A percentile compares a stretch with the other conserved stretches of the same genome.
Evolutionary conservation across 345 rosid genomes (phyloP).

Genomic region (Bretschneidera sinensis): DNA sequence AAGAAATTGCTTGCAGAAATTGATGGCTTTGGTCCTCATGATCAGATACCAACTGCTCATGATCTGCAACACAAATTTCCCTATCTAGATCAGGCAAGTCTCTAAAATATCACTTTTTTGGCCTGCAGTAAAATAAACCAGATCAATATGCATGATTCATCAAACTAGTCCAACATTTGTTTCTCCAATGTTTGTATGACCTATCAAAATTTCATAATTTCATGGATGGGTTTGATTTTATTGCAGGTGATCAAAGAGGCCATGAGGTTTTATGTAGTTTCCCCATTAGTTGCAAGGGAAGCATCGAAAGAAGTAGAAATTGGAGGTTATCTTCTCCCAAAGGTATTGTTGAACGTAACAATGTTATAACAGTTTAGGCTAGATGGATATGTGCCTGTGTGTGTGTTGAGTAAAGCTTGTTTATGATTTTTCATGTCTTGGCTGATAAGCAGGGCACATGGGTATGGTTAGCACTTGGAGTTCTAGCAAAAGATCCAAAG

Average conservation of each 20-base stretch:
- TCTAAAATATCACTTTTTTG: background rate
- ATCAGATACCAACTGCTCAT: conserved; percentile 47
- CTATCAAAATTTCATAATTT: too few species aligned
- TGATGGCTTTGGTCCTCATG: conserved; percentile 57
- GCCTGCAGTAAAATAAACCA: background rate
- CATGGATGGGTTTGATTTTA: background rate
- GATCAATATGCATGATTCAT: too few species aligned
- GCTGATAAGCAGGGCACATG: conserved; percentile 62
- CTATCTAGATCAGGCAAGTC: conserved; percentile 71
- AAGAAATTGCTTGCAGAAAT: conserved; percentile 63
- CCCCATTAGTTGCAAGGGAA: conserved; percentile 85
- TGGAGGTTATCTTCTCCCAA: conserved; percentile 79
- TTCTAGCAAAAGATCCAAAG: conserved; percentile 79
- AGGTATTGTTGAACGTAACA: too few species aligned
- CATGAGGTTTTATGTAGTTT: conserved; percentile 76
- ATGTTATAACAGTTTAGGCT: background rate
- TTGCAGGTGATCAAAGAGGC: conserved; percentile 80
- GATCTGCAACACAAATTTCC: conserved; percentile 74
- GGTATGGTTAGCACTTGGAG: conserved; percentile 96
- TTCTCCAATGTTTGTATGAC: too few species aligned
- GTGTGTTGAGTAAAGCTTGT: too few species aligned
- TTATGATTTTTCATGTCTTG: background rate
- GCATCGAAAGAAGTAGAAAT: conserved; percentile 71
- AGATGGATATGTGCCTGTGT: background rate
- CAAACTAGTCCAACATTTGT: too few species aligned